Evolutionary conservation across 1,284 basidiomycete species (phyloP), one percentile per base, ranked within the genome.

Genomic region (Heterobasidion parviporum): DNA sequence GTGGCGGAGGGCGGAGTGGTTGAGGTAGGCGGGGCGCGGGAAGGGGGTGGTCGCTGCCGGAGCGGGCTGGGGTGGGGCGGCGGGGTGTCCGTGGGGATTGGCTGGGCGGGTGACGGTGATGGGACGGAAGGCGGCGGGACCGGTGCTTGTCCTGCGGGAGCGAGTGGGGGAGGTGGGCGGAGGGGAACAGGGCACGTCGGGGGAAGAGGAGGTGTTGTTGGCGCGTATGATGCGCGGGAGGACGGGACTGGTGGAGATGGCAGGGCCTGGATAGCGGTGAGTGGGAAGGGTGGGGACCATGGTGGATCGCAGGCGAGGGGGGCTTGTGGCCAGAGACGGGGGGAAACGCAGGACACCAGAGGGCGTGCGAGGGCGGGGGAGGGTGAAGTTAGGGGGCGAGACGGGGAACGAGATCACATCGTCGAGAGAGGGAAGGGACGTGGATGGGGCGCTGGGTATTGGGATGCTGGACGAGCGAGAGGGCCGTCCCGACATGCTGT

Each of bases 1-100:
- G 62, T 89, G 74, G 54, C 84, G 81, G 52, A 92, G 72, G 4
- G 84, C 79, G 4, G 88, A 89, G 66, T 88, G 77, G 41, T 87
- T 83, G 52, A 92, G 77, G 68, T 92, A 92, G 1, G 81, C 67
- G 2, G 89, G 89, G 33, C 82, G 78, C 54, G 77, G 74, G 64
- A 89, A 89, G 15, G 77, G 66, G 62, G 55, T 53, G 50, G 60
- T 49, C 5, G 62, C 35, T 58, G 18, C 12, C 18, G 66, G 33
- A 61, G 65, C 54, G 60, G 56, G 50, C n/a, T 65, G 50, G 26
- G 26, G 26, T 26, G 26, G 26, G 57, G 60, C 34, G 50, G 52
- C 57, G 1, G 58, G 58, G 50, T 49, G 57, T 20, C 36, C 46
- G 35, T 53, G 56, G 26, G 26, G 26, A 4, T 26, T 43, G 33